Evolutionary conservation across 1,284 basidiomycete species (phyloP).

Genomic region (Neolentinus lepideus): DNA sequence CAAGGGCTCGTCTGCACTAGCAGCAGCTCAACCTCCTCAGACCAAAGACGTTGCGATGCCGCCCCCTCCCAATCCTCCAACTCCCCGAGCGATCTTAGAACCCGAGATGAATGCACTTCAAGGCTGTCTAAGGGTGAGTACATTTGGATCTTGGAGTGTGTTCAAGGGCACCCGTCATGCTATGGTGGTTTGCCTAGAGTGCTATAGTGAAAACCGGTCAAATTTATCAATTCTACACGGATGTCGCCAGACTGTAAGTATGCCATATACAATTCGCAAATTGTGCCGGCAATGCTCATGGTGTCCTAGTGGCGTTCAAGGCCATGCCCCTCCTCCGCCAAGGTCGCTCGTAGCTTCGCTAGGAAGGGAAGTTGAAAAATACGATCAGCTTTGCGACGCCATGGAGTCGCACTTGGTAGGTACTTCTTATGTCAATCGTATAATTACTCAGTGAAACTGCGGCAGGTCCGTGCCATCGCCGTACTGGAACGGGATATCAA

Average conservation of each 20-base stretch:
- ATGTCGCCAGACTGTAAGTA: conserved; percentile 55
- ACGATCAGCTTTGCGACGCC: conserved; percentile 69
- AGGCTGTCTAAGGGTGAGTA: conserved; percentile 46
- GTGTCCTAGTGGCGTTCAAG: conserved; percentile 41
- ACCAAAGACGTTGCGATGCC: conserved; percentile 38
- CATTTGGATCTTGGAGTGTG: too few relatives aligned
- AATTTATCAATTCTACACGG: conserved; percentile 60
- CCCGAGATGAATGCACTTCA: conserved; percentile 53
- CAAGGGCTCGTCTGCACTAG: background rate
- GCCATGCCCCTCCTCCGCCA: conserved; percentile 56
- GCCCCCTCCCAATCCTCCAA: conserved; percentile 47
- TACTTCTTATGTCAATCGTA: conserved; percentile 6
- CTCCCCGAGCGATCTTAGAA: conserved; percentile 44
- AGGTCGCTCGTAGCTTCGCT: conserved; percentile 53
- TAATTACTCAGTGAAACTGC: background rate
- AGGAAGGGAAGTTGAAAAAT: conserved; percentile 66
- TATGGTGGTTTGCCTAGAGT: conserved; percentile 31
- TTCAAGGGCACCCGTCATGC: background rate
- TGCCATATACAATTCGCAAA: background rate
- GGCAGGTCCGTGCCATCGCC: conserved; percentile 59
- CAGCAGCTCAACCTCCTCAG: background rate
- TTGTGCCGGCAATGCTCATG: background rate
- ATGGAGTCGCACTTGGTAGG: conserved; percentile 65
- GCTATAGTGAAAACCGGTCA: conserved; percentile 63
- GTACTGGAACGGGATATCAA: conserved; percentile 61